These are phyloP conservation scores for Aureobasidium subglaciale DNA, from an alignment of 2,329 filamentous ascomycete species.

Conservation along the genomic window DNA sequence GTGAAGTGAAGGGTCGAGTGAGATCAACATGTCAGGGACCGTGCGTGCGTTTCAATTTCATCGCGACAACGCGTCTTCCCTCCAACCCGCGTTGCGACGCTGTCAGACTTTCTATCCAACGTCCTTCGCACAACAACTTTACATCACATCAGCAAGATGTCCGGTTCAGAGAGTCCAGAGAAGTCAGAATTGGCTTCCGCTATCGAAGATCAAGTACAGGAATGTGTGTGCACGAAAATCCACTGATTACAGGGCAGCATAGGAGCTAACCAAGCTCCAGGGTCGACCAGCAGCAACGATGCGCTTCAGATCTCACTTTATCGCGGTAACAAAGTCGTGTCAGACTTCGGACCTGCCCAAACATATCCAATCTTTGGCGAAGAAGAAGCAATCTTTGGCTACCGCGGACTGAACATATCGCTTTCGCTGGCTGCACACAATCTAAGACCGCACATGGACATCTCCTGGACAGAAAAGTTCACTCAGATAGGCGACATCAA, in stretches of 20 bases:
- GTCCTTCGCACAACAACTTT: not conserved
- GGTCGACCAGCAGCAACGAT: constrained; percentile 56
- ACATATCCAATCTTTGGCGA: constrained; percentile 92
- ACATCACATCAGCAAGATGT: constrained; percentile 3
- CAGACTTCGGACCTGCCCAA: constrained; percentile 75
- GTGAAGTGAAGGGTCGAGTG: too few species aligned
- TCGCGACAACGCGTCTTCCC: not conserved
- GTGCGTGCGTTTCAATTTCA: not conserved
- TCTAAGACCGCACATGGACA: constrained; percentile 67
- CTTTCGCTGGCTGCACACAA: constrained; percentile 65
- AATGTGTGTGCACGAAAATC: constrained; percentile 14
- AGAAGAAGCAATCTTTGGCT: constrained; percentile 86
- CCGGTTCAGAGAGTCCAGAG: constrained; percentile 12
- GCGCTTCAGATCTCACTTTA: constrained; percentile 56
- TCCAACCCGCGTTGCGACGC: not conserved
- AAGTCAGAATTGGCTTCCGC: constrained; percentile 8
- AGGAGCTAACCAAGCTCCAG: constrained; percentile 13
- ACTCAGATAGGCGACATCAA: constrained; percentile 59
- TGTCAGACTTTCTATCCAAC: not conserved
- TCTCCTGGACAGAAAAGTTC: constrained; percentile 67
- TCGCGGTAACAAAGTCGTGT: constrained; percentile 44
- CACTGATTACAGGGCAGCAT: not conserved
- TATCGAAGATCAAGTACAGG: constrained; percentile 16
- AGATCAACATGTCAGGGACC: too few species aligned
- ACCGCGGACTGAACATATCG: constrained; percentile 70